Evolutionary conservation across 257 asterid species (phyloP).

Genomic region (Solanum bukasovii): DNA sequence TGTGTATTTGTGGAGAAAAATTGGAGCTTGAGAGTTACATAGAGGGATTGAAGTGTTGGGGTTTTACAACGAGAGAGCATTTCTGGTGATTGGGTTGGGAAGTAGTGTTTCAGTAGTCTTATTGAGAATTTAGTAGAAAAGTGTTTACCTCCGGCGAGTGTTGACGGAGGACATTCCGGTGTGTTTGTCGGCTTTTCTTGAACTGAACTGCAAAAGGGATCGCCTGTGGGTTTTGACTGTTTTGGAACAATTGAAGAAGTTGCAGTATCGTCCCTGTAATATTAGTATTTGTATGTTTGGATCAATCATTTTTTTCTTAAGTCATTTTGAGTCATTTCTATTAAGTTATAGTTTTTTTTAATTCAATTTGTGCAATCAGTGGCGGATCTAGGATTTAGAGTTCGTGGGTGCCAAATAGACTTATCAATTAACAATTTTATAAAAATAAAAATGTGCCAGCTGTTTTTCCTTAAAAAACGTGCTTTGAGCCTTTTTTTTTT

Average conservation of each 20-base stretch:
- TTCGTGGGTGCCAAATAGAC: no score
- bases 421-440: no score
- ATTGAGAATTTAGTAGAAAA: not conserved
- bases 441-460: no score
- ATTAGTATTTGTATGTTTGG: not conserved
- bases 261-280: not conserved
- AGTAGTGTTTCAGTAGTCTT: not conserved
- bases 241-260: not conserved
- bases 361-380: no score
- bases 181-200: not conserved
- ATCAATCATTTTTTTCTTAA: not conserved
- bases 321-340: not conserved
- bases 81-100: not conserved
- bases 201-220: not conserved
- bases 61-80: not conserved
- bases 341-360: not conserved
- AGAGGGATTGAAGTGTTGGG: slow-evolving; percentile 10
- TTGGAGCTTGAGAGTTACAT: slow-evolving; percentile 10
- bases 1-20: slow-evolving; percentile 13
- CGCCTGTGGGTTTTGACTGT: not conserved
- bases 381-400: no score
- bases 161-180: not conserved
- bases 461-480: no score
- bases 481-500: no score
- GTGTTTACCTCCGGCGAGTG: not conserved